Base-by-base conservation (phyloP, 73 alveolate species). In the Paramecium tetraurelia region DNA sequence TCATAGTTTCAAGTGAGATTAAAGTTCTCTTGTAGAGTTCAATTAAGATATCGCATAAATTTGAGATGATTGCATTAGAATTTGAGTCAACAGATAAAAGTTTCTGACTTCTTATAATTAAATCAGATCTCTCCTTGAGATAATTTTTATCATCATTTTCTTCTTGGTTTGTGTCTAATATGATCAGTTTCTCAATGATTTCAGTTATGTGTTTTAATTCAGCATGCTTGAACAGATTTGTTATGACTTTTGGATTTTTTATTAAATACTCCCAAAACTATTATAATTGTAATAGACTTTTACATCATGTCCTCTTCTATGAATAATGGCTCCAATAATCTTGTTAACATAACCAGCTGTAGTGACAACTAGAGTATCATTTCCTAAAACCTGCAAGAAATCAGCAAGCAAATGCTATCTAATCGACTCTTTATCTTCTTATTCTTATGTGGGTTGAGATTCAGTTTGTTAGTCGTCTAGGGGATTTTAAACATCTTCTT, bases 231-330 rank as follows among this genome's bases (percentile, higher is more conserved):
- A 44, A 27, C 10, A 80, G 44, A 63, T 80, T 48, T 20, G 76
- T 21, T 5, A 80, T 31, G 9, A 43, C 16, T 12, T 44, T 0
- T 48, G 21, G 38, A 20, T 36, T 31, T 14, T 72, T 14, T 38
- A 14, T 44, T 31, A 80, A 7, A 21, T 22, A 46, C 5, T 44
- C 90, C 76, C 53, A 80, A 24, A 80, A 48, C 90, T 80, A 9
- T 33, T 8, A 31, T 43, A 11, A 11, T 20, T 53, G 69, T 44
- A 22, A 80, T 44, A 14, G 48, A 76, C 7, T 9, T 50, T n/a
- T 80, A 80, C 90, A 44, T 44, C 90, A 80, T 43, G 44, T 43
- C 90, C 90, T 80, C 50, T 80, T 22, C 48, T 80, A 31, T 43
- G 21, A 43, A 80, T 46, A 2, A 80, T 80, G 16, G 90, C 70